Evolutionary conservation across 495 filamentous ascomycete genomes (phyloP).

Genomic region (Astrothelium subdiscretum): DNA sequence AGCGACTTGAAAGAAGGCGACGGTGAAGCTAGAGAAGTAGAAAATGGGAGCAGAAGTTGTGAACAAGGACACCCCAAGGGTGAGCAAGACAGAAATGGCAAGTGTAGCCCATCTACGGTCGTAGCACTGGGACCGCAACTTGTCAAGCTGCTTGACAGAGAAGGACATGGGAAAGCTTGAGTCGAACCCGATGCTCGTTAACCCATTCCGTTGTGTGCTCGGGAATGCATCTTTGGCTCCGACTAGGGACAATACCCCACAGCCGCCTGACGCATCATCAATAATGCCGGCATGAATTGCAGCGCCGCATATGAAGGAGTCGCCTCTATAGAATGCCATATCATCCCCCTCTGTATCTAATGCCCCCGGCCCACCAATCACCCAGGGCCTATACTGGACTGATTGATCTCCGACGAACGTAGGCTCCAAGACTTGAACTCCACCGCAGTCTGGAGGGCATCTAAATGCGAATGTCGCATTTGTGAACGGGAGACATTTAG

Average conservation of each 20-base stretch:
- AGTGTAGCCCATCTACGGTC: constrained; percentile 68
- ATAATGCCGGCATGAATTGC: constrained; percentile 71
- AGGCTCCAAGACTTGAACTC: constrained; percentile 54
- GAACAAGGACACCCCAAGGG: constrained; percentile 53
- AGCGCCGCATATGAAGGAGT: constrained; percentile 72
- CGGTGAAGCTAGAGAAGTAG: constrained; percentile 60
- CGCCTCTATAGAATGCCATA: constrained; percentile 78
- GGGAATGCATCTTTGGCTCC: constrained; percentile 55
- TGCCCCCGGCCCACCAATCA: constrained; percentile 55
- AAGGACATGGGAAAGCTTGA: constrained; percentile 69
- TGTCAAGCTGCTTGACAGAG: constrained; percentile 41
- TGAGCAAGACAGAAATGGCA: constrained; percentile 58
- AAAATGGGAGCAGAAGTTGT: constrained; percentile 55
- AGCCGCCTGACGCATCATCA: constrained; percentile 57
- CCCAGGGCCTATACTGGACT: constrained; percentile 55
- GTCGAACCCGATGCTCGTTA: constrained; percentile 57
- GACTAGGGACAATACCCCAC: constrained; percentile 58
- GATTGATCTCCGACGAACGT: constrained; percentile 64
- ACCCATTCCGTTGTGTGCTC: constrained; percentile 48
- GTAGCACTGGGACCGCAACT: constrained; percentile 40
- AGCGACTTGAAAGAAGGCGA: constrained; percentile 67
- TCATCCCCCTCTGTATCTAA: too few relatives aligned
- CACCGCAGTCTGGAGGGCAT: constrained; percentile 66
- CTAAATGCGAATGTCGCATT: constrained; percentile 59
- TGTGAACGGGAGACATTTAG: constrained; percentile 69